These are phyloP conservation scores for Nakazawaea pomicola DNA, from an alignment of 805 yeast species.

Conservation along the genomic window DNA sequence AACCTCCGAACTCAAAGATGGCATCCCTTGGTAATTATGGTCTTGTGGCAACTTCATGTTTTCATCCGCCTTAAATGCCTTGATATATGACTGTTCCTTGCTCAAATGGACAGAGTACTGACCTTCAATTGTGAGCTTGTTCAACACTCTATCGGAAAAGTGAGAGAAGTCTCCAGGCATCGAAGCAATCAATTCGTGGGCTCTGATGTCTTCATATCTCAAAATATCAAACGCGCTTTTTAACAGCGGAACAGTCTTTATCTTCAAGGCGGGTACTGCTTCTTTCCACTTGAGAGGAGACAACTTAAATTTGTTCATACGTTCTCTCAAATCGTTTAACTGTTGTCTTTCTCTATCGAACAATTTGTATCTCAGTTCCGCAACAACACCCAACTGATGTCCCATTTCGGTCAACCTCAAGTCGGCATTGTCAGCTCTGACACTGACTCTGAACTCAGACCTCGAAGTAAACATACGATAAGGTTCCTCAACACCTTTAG, in stretches of 20 bases:
- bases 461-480: constrained; percentile 97
- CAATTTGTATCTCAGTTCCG: constrained; percentile 48
- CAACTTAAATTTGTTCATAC: constrained; percentile 38
- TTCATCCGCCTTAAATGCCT: constrained; percentile 84
- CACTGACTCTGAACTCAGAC: constrained; percentile 86
- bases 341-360: constrained; percentile 38
- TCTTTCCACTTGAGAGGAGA: constrained; percentile 65
- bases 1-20: constrained; percentile 74
- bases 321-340: constrained; percentile 39
- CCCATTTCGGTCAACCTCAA: constrained; percentile 73
- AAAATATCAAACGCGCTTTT: constrained; percentile 70
- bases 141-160: constrained; percentile 40
- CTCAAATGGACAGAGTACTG: constrained; percentile 75
- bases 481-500: constrained; percentile 96
- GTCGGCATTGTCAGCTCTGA: constrained; percentile 94
- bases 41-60: constrained; percentile 61
- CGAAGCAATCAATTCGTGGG: constrained; percentile 31
- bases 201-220: constrained; percentile 41
- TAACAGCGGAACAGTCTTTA: constrained; percentile 49
- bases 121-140: constrained; percentile 72
- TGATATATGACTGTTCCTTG: constrained; percentile 65
- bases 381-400: constrained; percentile 57
- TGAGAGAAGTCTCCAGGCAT: constrained; percentile 23
- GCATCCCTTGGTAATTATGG: constrained; percentile 53
- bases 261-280: constrained; percentile 36